Evolutionary conservation across 495 filamentous ascomycete species (phyloP).

Genomic region (Aspergillus sclerotiicarbonarius): DNA sequence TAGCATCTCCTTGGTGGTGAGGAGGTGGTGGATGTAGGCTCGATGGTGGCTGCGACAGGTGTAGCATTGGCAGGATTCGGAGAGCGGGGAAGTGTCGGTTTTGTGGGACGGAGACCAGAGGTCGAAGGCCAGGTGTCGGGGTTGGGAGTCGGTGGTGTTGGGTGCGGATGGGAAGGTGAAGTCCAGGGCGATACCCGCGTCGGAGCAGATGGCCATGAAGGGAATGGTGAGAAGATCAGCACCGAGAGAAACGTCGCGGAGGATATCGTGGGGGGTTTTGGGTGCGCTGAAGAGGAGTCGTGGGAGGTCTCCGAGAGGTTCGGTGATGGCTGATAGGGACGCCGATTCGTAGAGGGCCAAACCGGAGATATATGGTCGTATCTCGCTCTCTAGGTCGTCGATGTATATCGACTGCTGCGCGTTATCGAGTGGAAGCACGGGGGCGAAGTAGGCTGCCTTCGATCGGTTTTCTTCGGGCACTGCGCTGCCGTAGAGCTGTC

Average conservation of each 20-base stretch:
- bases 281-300: constrained; percentile 70
- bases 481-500: constrained; percentile 50
- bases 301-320: constrained; percentile 58
- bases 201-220: constrained; percentile 70
- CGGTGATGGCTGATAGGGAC: constrained; percentile 63
- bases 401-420: constrained; percentile 75
- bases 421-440: constrained; percentile 72
- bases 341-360: constrained; percentile 77
- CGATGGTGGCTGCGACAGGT: constrained; percentile 79
- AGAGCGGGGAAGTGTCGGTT: constrained; percentile 57
- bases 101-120: constrained; percentile 64
- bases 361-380: constrained; percentile 60
- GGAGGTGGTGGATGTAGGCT: constrained; percentile 83
- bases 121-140: constrained; percentile 67
- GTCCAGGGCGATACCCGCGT: constrained; percentile 79
- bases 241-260: constrained; percentile 70
- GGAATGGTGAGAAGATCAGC: constrained; percentile 76
- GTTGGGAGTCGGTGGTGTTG: constrained; percentile 24
- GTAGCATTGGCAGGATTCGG: constrained; percentile 70
- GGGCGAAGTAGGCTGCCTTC: constrained; percentile 66
- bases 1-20: constrained; percentile 90
- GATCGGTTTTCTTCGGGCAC: constrained; percentile 33
- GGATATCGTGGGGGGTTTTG: constrained; percentile 66
- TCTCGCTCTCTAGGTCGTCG: constrained; percentile 57
- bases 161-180: constrained; percentile 68